Percentiles rank a stretch among this genome's conserved stretches.
These are phyloP conservation scores for Pyrus pyrifolia DNA, from an alignment of 306 rosid genomes.

Conservation along the genomic window DNA sequence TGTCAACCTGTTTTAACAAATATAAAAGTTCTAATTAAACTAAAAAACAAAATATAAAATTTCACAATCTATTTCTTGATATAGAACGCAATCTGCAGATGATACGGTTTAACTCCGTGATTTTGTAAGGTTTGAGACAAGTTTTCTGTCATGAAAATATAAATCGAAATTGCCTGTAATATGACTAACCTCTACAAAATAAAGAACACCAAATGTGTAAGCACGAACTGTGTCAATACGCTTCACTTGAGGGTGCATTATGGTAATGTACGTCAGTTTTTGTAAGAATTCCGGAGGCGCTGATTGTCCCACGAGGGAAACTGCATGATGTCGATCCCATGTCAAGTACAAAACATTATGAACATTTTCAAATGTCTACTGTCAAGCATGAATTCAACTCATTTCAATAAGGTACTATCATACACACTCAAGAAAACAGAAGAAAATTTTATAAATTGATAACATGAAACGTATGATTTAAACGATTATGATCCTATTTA, in stretches of 20 bases:
- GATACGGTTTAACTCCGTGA: background rate
- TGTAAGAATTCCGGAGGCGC: slow-evolving; percentile 90
- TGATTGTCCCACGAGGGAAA: slow-evolving; percentile 82
- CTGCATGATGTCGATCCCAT: slow-evolving; percentile 24
- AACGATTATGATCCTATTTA: no score
- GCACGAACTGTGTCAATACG: slow-evolving; percentile 95
- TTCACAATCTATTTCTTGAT: background rate
- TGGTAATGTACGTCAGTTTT: slow-evolving; percentile 72
- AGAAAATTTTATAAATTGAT: background rate
- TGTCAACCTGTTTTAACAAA: slow-evolving; percentile 62
- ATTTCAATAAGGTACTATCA: background rate
- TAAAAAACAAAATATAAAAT: no score
- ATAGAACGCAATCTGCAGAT: background rate
- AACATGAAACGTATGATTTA: no score
- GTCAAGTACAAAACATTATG: background rate
- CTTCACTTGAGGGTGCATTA: slow-evolving; percentile 63
- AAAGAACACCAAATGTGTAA: slow-evolving; percentile 91
- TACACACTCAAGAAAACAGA: background rate
- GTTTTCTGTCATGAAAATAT: background rate
- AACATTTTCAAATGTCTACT: background rate
- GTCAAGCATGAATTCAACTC: background rate
- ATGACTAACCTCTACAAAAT: slow-evolving; percentile 82
- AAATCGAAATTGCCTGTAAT: background rate
- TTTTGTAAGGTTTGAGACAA: background rate
- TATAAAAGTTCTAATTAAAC: no score